Evolutionary conservation across 768 basidiomycete species (phyloP).

Genomic region (Mycena filopes): DNA sequence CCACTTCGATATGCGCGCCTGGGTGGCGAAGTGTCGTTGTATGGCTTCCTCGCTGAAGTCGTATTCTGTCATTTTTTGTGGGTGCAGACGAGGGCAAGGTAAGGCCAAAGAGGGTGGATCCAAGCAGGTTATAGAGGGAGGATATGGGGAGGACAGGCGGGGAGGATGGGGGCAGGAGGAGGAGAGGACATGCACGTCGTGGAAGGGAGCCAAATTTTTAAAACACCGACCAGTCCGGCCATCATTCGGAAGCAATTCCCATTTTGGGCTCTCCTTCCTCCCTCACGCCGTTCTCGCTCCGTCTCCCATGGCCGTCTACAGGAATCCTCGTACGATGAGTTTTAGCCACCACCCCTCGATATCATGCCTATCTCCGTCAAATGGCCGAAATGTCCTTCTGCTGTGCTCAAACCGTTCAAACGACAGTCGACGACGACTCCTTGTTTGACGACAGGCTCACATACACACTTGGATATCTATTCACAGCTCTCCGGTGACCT

Average conservation of each 20-base stretch:
- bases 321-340: too few species aligned
- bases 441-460: neutral
- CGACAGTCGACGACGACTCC: too few species aligned
- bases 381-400: neutral
- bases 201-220: neutral
- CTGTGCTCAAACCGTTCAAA: neutral
- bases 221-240: neutral
- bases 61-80: conserved; percentile 56
- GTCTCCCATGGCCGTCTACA: too few species aligned
- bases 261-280: neutral
- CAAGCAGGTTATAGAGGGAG: neutral
- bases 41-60: conserved; percentile 55
- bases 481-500: too few species aligned
- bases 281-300: neutral
- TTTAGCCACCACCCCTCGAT: neutral
- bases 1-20: conserved; percentile 50
- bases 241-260: conserved; percentile 1
- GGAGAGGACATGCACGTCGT: neutral
- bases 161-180: neutral
- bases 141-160: neutral
- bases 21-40: conserved; percentile 46
- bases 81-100: too few species aligned
- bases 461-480: too few species aligned
- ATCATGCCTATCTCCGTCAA: neutral
- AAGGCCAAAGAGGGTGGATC: neutral